phyloP scores from a whole-genome alignment of 306 rosid genomes.

The Casuarina equisetifolia region DNA sequence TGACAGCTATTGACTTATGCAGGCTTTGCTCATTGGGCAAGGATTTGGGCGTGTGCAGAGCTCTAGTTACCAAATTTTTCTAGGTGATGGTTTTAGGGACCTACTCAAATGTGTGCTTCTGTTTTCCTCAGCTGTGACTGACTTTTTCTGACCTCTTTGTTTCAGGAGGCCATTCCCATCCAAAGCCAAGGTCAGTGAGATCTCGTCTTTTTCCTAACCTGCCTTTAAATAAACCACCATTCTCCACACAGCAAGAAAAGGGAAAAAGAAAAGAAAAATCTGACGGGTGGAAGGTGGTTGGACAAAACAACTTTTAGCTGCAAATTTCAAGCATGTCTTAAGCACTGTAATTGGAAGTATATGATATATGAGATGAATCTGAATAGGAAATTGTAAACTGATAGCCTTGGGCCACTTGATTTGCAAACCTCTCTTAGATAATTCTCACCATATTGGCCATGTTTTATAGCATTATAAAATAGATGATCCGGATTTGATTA shows the following conservation, averaged over 20 bases:
- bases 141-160: not conserved
- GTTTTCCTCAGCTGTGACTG: not conserved
- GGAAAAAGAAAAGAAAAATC: too few relatives aligned
- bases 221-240: not conserved
- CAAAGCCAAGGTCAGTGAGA: constrained; percentile 29
- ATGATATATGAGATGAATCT: not conserved
- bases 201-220: constrained; percentile 9
- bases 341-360: not conserved
- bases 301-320: not conserved
- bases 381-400: not conserved
- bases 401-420: not conserved
- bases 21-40: constrained; percentile 25
- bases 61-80: constrained; percentile 27
- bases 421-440: not conserved
- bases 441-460: not conserved
- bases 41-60: constrained; percentile 26
- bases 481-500: not conserved
- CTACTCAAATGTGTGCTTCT: not conserved
- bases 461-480: not conserved
- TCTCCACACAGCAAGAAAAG: not conserved
- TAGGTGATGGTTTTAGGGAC: constrained; percentile 9
- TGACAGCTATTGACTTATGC: not conserved
- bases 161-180: constrained; percentile 27
- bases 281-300: not conserved
- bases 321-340: not conserved